phyloP scores from a whole-genome alignment of 129 eudicot species.

The Flaveria brownii region DNA sequence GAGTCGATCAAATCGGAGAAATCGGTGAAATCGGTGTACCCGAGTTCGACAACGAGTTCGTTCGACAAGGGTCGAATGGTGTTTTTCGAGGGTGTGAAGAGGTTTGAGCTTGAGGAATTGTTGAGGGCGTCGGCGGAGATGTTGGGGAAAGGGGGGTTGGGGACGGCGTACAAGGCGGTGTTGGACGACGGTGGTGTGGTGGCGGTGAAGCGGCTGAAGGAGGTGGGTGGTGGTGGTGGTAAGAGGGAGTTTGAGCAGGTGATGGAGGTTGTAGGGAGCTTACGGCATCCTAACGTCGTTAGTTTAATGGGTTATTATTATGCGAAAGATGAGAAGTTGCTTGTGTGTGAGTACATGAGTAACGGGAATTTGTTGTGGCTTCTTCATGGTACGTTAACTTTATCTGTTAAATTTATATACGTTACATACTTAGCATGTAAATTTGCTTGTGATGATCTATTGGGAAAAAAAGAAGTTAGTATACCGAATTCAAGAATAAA shows the following conservation, averaged over 20 bases:
- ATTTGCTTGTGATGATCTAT: too few species aligned
- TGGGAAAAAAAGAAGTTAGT: too few species aligned
- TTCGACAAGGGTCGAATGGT: slow-evolving; percentile 84
- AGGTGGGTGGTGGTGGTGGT: slow-evolving; percentile 45
- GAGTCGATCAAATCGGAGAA: slow-evolving; percentile 45
- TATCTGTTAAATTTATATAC: too few species aligned
- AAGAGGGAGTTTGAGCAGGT: slow-evolving; percentile 84
- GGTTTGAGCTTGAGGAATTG: slow-evolving; percentile 94
- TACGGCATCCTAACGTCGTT: slow-evolving; percentile 71
- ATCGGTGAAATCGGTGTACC: slow-evolving; percentile 58
- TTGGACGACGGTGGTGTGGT: slow-evolving; percentile 84
- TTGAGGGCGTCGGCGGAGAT: slow-evolving; percentile 92
- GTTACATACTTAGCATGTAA: too few species aligned
- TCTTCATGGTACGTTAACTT: slow-evolving; percentile 69
- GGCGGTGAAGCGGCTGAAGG: slow-evolving; percentile 91
- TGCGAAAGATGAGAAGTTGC: slow-evolving; percentile 83
- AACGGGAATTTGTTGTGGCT: slow-evolving; percentile 89
- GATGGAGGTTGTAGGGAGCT: slow-evolving; percentile 86
- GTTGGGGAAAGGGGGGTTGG: slow-evolving; percentile 92
- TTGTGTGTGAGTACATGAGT: slow-evolving; percentile 81
- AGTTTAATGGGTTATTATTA: slow-evolving; percentile 80
- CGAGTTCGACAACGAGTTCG: slow-evolving; percentile 36
- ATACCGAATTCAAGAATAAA: too few species aligned
- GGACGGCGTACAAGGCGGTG: slow-evolving; percentile 94
- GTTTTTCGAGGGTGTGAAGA: slow-evolving; percentile 65